Conservation (phyloP, 2,329 filamentous ascomycete species). For the Colletotrichum sp. region DNA sequence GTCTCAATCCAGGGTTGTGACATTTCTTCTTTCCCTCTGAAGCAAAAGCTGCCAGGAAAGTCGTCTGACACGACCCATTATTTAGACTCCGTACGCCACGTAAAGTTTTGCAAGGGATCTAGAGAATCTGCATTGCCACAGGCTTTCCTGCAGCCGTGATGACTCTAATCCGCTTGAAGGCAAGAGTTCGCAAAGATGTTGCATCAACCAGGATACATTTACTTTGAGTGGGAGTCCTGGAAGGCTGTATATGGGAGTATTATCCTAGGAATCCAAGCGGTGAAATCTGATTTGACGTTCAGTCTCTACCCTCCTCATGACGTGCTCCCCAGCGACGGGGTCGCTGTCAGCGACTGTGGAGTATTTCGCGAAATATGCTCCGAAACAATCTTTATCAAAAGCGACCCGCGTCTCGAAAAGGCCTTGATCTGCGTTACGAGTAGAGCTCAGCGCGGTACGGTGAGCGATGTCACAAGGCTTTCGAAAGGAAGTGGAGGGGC, state of each 20-base stretch:
- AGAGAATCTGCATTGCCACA: neutral
- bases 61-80: neutral
- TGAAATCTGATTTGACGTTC: neutral
- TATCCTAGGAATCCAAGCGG: neutral
- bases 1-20: neutral
- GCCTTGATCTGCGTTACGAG: neutral
- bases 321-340: neutral
- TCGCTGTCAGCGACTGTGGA: accelerated
- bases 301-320: neutral
- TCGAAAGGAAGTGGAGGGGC: neutral
- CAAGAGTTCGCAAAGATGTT: neutral
- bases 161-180: neutral
- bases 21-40: neutral
- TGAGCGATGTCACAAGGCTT: neutral
- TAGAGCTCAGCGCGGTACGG: neutral
- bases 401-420: neutral
- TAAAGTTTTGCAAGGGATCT: neutral
- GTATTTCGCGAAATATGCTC: neutral
- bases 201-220: neutral
- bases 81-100: neutral
- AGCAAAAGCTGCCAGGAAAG: neutral
- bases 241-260: neutral
- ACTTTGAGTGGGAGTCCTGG: neutral
- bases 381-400: neutral
- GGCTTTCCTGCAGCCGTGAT: neutral